Base-by-base conservation (phyloP, 805 yeast species). In the Suhomyces kilbournensis region DNA sequence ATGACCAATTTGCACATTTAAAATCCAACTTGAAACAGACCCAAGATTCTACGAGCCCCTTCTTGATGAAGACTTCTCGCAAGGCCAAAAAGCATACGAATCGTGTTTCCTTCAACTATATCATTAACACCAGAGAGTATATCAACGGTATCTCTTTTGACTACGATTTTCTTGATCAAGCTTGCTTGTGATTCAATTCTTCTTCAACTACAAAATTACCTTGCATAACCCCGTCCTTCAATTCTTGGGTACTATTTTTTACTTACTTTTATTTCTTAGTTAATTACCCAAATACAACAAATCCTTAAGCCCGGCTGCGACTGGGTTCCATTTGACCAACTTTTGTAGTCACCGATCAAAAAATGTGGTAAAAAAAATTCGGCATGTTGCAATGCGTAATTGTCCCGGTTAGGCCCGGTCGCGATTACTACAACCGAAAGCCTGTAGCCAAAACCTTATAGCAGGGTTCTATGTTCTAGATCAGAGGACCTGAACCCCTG, bases 81-180 rank as follows among this genome's bases (percentile, higher is more conserved):
- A 44, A 43, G 10, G 64, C 54, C 43, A 66, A 35, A 22, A 50
- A 49, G 46, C 39, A 25, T 4, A 26, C 48, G 38, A 60, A 70
- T 53, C 67, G 63, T 44, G 82, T 79, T 7, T 69, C 73, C 40
- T 79, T 79, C 57, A 71, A 69, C 53, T 66, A 64, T 57, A 69
- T 73, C 32, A 70, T 78, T 47, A 75, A 71, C 50, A 70, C 77
- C 7, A 67, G 83, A 51, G 81, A 78, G 57, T 71, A 74, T 39
- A 66, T 77, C 51, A 77, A 74, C 53, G 79, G 76, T 19, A 68
- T 68, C 26, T 64, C 72, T 25, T 68, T 72, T 53, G 82, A 78
- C 59, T 76, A 75, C 58, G 72, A 72, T 56, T 72, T 67, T 51
- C 63, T 75, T 53, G 79, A 75, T 58, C 65, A 71, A 43, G 65